Conservation (phyloP, 495 filamentous ascomycete genomes). For the Tuber indicum region DNA sequence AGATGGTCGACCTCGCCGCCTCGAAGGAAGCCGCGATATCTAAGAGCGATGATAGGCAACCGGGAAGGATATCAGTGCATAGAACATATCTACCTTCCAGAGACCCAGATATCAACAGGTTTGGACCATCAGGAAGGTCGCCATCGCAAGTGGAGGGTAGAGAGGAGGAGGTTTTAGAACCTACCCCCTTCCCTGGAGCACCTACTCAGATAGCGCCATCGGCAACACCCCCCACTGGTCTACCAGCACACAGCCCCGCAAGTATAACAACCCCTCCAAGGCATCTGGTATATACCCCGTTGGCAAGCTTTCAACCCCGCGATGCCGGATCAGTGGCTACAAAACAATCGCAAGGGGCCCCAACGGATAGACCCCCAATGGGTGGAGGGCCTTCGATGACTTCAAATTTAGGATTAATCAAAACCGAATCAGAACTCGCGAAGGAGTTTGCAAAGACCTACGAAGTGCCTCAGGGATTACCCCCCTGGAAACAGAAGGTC, state of each 20-base stretch:
- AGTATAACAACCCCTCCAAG: background rate
- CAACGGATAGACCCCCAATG: background rate
- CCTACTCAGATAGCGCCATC: background rate
- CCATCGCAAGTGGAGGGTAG: background rate
- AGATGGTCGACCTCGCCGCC: background rate
- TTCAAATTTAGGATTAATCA: background rate
- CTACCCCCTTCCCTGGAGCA: background rate
- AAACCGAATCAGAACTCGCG: background rate
- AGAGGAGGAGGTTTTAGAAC: background rate
- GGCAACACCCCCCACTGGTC: background rate
- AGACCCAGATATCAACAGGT: background rate
- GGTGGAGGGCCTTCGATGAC: background rate
- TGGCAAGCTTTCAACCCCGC: background rate
- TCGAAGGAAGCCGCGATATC: background rate
- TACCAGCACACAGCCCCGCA: background rate
- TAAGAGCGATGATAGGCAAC: background rate
- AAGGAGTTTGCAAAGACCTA: background rate
- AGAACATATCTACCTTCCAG: background rate
- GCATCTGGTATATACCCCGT: background rate
- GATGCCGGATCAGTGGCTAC: background rate
- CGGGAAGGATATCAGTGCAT: background rate
- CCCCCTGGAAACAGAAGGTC: background rate
- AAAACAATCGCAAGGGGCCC: background rate
- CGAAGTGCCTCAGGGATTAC: background rate
- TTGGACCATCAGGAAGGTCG: background rate